Conservation (phyloP, 441 rosid species). For the Corymbia citriodora region DNA sequence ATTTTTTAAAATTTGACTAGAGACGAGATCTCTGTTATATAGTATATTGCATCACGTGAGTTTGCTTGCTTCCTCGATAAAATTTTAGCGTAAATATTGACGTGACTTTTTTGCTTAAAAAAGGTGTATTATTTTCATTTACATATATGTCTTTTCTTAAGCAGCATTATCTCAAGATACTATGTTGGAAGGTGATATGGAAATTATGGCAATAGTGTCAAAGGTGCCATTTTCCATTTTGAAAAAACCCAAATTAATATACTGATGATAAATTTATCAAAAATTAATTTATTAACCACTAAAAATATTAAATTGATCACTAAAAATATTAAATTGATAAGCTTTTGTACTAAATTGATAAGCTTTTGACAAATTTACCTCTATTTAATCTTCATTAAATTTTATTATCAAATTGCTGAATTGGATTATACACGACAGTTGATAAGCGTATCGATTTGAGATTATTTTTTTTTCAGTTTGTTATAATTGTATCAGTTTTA, state of each 20-base stretch:
- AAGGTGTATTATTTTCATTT: rapidly evolving
- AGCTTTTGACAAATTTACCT: no score
- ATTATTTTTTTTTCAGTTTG: no score
- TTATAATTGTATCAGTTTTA: no score
- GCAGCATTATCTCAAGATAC: neutral
- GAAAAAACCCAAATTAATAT: no score
- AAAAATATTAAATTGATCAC: no score
- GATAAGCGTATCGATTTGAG: no score
- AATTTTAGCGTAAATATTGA: rapidly evolving
- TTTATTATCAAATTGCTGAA: no score
- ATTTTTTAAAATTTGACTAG: neutral
- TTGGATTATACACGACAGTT: no score
- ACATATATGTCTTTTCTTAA: neutral
- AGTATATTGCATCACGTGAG: neutral
- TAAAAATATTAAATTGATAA: no score
- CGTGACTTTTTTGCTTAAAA: rapidly evolving
- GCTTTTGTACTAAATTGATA: no score
- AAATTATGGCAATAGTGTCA: rapidly evolving
- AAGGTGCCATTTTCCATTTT: neutral
- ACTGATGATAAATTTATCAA: rapidly evolving
- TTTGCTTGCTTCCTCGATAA: neutral
- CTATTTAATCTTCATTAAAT: no score
- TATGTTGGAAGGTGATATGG: rapidly evolving
- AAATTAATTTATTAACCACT: no score
- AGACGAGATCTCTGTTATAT: neutral